Conservation (phyloP, 2,329 filamentous ascomycete genomes). For the Fusarium proliferatum region DNA sequence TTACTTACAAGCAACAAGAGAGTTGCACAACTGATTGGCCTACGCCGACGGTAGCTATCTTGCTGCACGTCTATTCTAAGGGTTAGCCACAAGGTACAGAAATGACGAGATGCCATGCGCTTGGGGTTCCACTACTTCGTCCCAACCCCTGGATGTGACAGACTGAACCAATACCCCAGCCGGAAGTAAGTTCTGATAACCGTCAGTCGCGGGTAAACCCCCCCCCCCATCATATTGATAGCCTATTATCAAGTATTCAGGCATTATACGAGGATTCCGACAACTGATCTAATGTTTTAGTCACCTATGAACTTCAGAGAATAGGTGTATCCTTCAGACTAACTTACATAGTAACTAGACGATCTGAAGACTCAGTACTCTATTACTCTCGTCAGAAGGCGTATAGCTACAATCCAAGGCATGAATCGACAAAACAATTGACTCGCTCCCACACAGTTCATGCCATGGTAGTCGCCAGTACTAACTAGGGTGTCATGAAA, state of each 20-base stretch:
- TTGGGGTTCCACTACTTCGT: slow-evolving; percentile 38
- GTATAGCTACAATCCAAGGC: background rate
- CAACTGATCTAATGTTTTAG: slow-evolving; percentile 1
- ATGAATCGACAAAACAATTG: background rate
- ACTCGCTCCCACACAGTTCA: background rate
- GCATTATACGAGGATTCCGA: slow-evolving; percentile 23
- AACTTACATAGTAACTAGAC: background rate
- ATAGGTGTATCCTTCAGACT: background rate
- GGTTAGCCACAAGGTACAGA: slow-evolving; percentile 25
- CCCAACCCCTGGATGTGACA: slow-evolving; percentile 25
- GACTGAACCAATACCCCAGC: slow-evolving; percentile 6
- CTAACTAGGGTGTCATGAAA: slow-evolving; percentile 14
- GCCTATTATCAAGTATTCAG: slow-evolving; percentile 19
- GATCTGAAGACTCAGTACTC: background rate
- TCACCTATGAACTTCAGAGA: background rate
- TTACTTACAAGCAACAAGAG: background rate
- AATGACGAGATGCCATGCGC: slow-evolving; percentile 43
- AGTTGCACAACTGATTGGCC: slow-evolving; percentile 4
- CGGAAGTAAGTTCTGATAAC: slow-evolving; percentile 11
- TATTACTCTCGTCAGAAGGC: slow-evolving; percentile 9
- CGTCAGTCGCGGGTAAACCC: slow-evolving; percentile 32
- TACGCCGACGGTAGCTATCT: slow-evolving; percentile 6
- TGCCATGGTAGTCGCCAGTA: slow-evolving; percentile 1
- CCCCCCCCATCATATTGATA: slow-evolving; percentile 10
- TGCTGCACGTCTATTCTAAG: slow-evolving; percentile 16